Conservation (phyloP, 202 grass and related monocot genomes). For the Hordeum pubiflorum region DNA sequence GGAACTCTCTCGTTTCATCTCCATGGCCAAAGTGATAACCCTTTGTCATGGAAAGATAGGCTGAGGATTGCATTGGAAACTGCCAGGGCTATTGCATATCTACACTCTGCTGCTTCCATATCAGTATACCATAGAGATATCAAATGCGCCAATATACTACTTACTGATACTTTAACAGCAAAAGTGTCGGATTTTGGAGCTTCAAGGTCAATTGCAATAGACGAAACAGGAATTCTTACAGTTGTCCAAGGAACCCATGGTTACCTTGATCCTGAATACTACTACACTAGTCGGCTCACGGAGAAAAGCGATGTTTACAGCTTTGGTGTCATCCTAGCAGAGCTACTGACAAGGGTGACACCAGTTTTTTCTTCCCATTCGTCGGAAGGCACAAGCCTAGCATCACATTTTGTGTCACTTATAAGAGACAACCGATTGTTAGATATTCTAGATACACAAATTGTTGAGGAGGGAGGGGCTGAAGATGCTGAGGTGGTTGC, state of each 20-base stretch:
- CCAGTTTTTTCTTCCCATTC: neutral
- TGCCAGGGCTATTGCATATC: conserved; percentile 1
- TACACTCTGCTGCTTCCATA: conserved; percentile 14
- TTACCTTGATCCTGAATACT: conserved; percentile 3
- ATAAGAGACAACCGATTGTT: neutral
- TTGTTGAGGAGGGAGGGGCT: conserved; percentile 19
- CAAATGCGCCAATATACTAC: conserved; percentile 26
- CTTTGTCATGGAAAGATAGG: conserved; percentile 15
- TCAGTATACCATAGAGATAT: conserved; percentile 22
- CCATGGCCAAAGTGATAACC: neutral
- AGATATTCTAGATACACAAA: conserved; percentile 29
- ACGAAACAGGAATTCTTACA: neutral
- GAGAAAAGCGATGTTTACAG: conserved; percentile 30
- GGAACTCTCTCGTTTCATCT: conserved; percentile 9
- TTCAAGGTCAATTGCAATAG: conserved; percentile 12
- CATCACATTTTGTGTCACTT: neutral
- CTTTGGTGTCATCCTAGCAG: conserved; percentile 17
- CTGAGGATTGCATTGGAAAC: conserved; percentile 16
- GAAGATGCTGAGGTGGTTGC: conserved; percentile 12
- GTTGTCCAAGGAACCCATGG: conserved; percentile 12
- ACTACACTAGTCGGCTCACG: neutral
- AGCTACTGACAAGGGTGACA: neutral
- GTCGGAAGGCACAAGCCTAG: neutral
- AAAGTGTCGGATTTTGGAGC: conserved; percentile 36
- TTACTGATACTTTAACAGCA: neutral